Conservation (phyloP, 345 rosid genomes). For the Eucalyptus virginea region DNA sequence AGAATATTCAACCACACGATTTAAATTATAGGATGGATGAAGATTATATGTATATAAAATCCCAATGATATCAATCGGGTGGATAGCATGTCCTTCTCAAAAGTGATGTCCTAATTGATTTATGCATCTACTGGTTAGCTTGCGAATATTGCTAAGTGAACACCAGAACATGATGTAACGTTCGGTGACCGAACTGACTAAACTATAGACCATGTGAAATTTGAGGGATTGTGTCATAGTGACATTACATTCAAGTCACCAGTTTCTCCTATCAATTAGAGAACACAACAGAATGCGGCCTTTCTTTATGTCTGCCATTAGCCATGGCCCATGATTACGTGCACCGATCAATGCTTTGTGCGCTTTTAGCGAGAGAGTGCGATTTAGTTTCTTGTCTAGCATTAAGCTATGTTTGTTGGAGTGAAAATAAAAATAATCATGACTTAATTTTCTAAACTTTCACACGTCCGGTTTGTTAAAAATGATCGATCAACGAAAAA, state of each 20-base stretch:
- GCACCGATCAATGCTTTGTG: neutral
- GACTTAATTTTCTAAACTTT: too few species aligned
- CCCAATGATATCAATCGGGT: neutral
- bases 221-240: neutral
- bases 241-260: neutral
- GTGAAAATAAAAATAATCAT: too few species aligned
- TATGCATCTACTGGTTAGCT: neutral
- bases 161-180: neutral
- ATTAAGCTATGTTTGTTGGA: neutral
- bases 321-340: neutral
- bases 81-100: neutral
- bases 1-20: neutral
- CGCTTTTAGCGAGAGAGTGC: neutral
- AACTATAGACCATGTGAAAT: neutral
- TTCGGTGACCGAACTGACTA: neutral
- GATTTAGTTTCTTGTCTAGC: neutral
- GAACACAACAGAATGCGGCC: neutral
- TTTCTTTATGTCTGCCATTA: neutral
- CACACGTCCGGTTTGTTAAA: too few species aligned
- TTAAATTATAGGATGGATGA: neutral
- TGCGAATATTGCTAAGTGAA: neutral
- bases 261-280: neutral
- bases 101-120: neutral
- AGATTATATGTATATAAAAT: neutral
- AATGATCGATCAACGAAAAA: too few species aligned